phyloP scores from a whole-genome alignment of 345 rosid genomes.

The Laguncularia racemosa region DNA sequence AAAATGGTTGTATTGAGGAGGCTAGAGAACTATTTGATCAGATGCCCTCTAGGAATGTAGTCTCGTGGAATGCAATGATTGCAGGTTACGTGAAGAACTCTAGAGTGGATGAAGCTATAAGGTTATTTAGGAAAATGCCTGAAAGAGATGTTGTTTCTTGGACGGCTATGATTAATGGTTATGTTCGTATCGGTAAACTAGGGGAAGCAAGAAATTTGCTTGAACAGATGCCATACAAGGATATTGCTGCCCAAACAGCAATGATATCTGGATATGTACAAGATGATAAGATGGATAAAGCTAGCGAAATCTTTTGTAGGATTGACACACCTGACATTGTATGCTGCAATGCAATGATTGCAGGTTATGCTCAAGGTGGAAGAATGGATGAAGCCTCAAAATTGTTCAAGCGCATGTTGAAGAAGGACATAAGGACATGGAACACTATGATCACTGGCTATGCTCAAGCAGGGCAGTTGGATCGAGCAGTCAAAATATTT shows the following conservation, averaged over 20 bases:
- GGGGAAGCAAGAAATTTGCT: slow-evolving; percentile 27
- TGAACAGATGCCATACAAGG: slow-evolving; percentile 22
- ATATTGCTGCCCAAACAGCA: slow-evolving; percentile 25
- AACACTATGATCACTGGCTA: slow-evolving; percentile 36
- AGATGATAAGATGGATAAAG: slow-evolving; percentile 18
- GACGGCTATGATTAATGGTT: slow-evolving; percentile 36
- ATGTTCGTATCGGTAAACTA: slow-evolving; percentile 23
- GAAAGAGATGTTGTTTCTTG: slow-evolving; percentile 29
- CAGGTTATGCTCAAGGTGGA: slow-evolving; percentile 26
- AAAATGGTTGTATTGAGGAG: slow-evolving; percentile 15
- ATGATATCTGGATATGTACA: slow-evolving; percentile 32
- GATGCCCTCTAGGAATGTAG: slow-evolving; percentile 27
- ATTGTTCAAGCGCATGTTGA: slow-evolving; percentile 23
- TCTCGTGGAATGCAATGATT: slow-evolving; percentile 41
- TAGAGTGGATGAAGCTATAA: slow-evolving; percentile 24
- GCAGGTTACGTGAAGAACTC: slow-evolving; percentile 19
- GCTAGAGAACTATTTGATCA: slow-evolving; percentile 25
- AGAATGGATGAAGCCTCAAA: slow-evolving; percentile 28
- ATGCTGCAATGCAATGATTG: slow-evolving; percentile 33
- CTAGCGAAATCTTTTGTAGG: slow-evolving; percentile 21
- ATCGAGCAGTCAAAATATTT: slow-evolving; percentile 19
- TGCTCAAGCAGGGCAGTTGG: slow-evolving; percentile 26
- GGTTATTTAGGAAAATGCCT: slow-evolving; percentile 33
- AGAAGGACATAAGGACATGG: slow-evolving; percentile 36
- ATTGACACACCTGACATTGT: slow-evolving; percentile 22